Evolutionary conservation across 192 early-diverging fungal species (phyloP), one percentile per base, ranked within the genome.

Genomic region (Obelidium mucronatum): DNA sequence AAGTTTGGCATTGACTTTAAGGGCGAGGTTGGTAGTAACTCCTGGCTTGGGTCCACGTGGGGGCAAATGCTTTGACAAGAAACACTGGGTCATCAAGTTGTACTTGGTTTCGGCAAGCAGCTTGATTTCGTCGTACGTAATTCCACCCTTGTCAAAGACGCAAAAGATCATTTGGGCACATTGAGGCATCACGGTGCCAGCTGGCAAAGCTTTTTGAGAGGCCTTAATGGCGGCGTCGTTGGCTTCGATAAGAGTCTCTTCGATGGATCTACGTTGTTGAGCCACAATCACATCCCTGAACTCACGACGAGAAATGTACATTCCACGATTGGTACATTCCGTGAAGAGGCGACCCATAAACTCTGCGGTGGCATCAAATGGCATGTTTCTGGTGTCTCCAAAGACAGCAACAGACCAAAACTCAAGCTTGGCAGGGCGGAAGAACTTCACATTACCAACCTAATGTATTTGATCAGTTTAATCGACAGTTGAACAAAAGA

Each of bases 41-140:
- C 69, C 40, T 2, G 65, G 71, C 36, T 66, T 66, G 2, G 61
- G 39, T 13, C 51, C 33, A 15, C 22, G 4, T 24, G 66, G 66
- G 15, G 36, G 82, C 56, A 94, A 84, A 73, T 85, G 92, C 44
- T 80, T 77, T 39, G 36, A 24, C 24, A 72, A n/a, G 78, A 96
- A 85, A 84, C 94, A 96, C 82, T 98, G 96, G 4, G 94, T 94
- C 5, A 93, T 82, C 55, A 96, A 78, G 48, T 91, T 94, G 33
- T 91, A 83, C 39, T 92, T 89, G 0, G 92, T 94, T 63, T 95
- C 92, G 37, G 91, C 89, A 56, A 92, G 73, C 42, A 90, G 88
- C 83, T 98, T 98, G 81, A 95, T 89, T 28, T 91, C 88, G 55
- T 89, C 89, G 82, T 98, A 96, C 4, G 89, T 51, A 3, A 26